phyloP scores from a whole-genome alignment of 2,329 filamentous ascomycete genomes.

The Trichoderma asperellum region DNA sequence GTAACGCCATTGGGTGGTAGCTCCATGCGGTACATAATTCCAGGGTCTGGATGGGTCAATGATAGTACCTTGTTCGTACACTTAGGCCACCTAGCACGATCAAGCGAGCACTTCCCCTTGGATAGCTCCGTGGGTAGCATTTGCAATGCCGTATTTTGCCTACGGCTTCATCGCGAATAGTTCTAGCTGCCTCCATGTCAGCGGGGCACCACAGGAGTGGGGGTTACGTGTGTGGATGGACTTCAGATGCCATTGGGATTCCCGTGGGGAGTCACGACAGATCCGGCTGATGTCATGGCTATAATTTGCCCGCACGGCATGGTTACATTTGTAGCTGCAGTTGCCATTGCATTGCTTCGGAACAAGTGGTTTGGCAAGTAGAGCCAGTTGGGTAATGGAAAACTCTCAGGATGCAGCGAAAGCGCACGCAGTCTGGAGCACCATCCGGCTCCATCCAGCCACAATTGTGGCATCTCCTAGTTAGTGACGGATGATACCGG shows the following conservation, averaged over 20 bases:
- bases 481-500: neutral
- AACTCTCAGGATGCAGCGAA: neutral
- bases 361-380: neutral
- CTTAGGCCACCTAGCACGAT: neutral
- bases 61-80: neutral
- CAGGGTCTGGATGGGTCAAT: neutral
- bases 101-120: neutral
- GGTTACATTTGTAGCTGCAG: neutral
- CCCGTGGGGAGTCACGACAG: constrained; percentile 9
- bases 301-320: neutral
- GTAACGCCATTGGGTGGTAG: constrained; percentile 16
- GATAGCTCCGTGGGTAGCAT: neutral
- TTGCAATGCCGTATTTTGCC: neutral
- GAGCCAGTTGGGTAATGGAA: neutral
- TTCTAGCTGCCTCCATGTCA: constrained; percentile 5
- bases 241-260: neutral
- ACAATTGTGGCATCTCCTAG: neutral
- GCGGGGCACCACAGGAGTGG: constrained; percentile 15
- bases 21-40: constrained; percentile 13
- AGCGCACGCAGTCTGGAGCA: neutral
- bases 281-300: neutral
- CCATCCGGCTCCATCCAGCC: neutral
- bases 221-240: constrained; percentile 11
- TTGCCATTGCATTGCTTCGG: neutral
- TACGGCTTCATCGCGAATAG: neutral